These are phyloP conservation scores for Camellia japonica DNA, from an alignment of 148 eudicot genomes.

Conservation along the genomic window DNA sequence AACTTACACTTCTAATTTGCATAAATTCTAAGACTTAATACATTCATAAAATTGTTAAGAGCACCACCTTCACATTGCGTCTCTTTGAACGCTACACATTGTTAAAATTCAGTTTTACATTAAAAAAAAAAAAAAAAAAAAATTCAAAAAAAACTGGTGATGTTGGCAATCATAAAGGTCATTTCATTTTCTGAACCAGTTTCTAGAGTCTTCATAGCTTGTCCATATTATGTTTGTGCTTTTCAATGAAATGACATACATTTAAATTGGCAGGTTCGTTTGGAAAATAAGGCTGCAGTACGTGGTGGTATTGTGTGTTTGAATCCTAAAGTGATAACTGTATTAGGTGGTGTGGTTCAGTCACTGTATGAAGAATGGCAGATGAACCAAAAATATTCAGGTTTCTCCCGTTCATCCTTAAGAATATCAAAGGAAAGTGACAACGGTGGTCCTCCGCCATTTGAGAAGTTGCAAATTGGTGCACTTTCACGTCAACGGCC, in stretches of 20 bases:
- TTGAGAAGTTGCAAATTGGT: slow-evolving; percentile 72
- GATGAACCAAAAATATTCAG: slow-evolving; percentile 83
- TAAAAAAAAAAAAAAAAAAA: background rate
- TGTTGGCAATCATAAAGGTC: background rate
- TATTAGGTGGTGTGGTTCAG: slow-evolving; percentile 77
- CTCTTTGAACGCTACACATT: too few species aligned
- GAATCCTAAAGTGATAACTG: slow-evolving; percentile 58
- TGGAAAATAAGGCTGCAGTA: slow-evolving; percentile 61
- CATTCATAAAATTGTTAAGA: too few species aligned
- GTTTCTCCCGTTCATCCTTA: slow-evolving; percentile 59
- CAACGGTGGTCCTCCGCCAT: slow-evolving; percentile 70
- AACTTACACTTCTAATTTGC: too few species aligned
- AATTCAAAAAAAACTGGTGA: background rate
- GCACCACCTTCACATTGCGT: too few species aligned
- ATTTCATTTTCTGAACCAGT: background rate
- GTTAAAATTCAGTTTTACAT: background rate
- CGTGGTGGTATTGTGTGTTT: slow-evolving; percentile 72
- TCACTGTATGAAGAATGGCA: slow-evolving; percentile 90
- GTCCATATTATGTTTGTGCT: background rate
- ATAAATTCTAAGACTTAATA: too few species aligned
- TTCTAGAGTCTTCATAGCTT: background rate
- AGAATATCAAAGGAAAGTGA: slow-evolving; percentile 40
- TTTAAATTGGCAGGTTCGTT: slow-evolving; percentile 48
- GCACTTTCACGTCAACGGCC: slow-evolving; percentile 34
- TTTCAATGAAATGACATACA: background rate